Evolutionary conservation across 2,329 filamentous ascomycete genomes (phyloP).

Genomic region (Trichoderma endophyticum): DNA sequence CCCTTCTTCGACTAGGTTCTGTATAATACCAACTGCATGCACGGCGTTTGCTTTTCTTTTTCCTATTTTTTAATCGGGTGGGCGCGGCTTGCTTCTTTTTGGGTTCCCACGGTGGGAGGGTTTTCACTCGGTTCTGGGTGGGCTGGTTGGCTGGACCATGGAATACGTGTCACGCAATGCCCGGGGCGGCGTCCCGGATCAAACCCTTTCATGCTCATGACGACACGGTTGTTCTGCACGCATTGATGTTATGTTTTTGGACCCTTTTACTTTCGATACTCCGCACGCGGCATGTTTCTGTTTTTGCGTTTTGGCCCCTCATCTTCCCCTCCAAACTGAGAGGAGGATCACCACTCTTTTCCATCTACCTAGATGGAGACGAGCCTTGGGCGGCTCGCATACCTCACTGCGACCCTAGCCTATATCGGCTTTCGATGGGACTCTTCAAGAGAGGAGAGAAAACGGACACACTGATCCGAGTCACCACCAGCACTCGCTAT

Average conservation of each 20-base stretch:
- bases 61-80: constrained; percentile 11
- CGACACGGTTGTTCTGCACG: constrained; percentile 31
- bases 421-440: constrained; percentile 1
- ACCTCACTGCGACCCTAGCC: constrained; percentile 8
- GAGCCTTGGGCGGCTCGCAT: background rate
- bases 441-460: background rate
- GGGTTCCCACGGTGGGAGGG: constrained; percentile 14
- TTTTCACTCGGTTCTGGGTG: constrained; percentile 23
- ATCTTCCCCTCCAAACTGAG: background rate
- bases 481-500: background rate
- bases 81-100: constrained; percentile 16
- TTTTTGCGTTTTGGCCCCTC: constrained; percentile 12
- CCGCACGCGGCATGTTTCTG: constrained; percentile 15
- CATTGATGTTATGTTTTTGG: constrained; percentile 20
- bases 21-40: constrained; percentile 59
- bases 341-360: constrained; percentile 1
- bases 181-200: constrained; percentile 34
- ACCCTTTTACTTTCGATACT: constrained; percentile 18
- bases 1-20: constrained; percentile 77
- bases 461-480: background rate
- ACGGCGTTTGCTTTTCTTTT: constrained; percentile 45
- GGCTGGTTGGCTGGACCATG: constrained; percentile 32
- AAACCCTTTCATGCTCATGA: constrained; percentile 31
- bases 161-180: constrained; percentile 32
- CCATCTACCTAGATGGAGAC: constrained; percentile 2